A percentile compares a stretch with the other conserved stretches of the same genome.
Conservation (phyloP, 225 moss, liverwort and hornwort genomes). For the Takakia lepidozioides region DNA sequence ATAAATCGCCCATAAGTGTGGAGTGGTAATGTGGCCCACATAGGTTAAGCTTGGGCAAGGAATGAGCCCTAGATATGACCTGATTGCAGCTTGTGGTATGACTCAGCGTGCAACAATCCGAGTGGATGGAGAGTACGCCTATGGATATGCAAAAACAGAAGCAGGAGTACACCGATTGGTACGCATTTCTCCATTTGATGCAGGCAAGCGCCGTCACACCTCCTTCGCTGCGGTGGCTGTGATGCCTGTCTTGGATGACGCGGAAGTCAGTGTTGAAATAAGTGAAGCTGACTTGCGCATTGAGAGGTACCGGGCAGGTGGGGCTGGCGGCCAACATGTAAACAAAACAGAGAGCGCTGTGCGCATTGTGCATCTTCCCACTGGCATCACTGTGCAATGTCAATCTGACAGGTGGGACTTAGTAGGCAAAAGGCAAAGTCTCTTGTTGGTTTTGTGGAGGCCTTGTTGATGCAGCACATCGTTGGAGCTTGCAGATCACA, state of each 20-base stretch:
- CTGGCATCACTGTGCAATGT: conserved; percentile 86
- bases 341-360: conserved; percentile 99
- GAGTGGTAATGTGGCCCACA: no score
- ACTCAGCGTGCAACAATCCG: conserved; percentile 75
- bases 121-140: conserved; percentile 69
- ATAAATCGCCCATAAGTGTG: no score
- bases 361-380: conserved; percentile 78
- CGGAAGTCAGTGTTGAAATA: conserved; percentile 67
- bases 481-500: no score
- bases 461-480: no score
- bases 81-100: background rate
- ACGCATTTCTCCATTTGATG: conserved; percentile 94
- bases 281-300: conserved; percentile 77
- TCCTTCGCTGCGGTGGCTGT: conserved; percentile 98
- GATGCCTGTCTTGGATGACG: conserved; percentile 86
- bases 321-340: conserved; percentile 94
- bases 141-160: conserved; percentile 88
- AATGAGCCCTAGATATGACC: no score
- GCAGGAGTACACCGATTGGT: conserved; percentile 94
- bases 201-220: conserved; percentile 88
- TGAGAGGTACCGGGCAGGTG: conserved; percentile 89
- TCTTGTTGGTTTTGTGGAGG: no score
- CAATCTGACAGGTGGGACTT: conserved; percentile 86
- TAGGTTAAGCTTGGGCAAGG: background rate
- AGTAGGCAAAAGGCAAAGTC: no score